phyloP scores from a whole-genome alignment of 2,329 filamentous ascomycete species.

The Nemania abortiva region DNA sequence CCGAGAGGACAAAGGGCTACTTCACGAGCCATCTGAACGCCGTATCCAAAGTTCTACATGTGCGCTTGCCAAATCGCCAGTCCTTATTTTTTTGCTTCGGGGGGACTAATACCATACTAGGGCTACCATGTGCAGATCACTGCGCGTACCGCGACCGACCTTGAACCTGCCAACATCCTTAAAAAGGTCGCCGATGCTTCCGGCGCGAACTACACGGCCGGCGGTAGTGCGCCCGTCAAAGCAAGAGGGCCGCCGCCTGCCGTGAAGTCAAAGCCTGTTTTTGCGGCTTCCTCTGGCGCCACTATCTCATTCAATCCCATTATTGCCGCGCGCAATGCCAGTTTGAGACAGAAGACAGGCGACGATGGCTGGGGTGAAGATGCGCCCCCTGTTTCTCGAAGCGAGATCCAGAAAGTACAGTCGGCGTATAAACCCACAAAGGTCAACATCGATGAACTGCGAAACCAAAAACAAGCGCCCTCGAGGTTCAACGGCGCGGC shows the following conservation, averaged over 20 bases:
- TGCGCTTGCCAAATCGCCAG: conserved; percentile 30
- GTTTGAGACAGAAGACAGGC: conserved; percentile 67
- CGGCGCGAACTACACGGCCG: conserved; percentile 90
- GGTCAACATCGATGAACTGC: conserved; percentile 90
- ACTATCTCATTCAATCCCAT: conserved; percentile 74
- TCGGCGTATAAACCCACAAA: conserved; percentile 95
- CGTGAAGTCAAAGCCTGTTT: conserved; percentile 89
- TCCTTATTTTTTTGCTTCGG: conserved; percentile 2
- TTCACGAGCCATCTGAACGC: conserved; percentile 94
- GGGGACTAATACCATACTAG: conserved; percentile 53
- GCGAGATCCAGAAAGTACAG: conserved; percentile 89
- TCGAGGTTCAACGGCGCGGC: conserved; percentile 68
- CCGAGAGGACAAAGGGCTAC: conserved; percentile 98
- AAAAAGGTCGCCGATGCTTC: conserved; percentile 96
- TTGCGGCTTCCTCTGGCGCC: conserved; percentile 77
- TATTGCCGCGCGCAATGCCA: conserved; percentile 72
- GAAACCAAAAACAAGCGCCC: conserved; percentile 76
- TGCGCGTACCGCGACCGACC: conserved; percentile 88
- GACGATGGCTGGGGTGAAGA: conserved; percentile 95
- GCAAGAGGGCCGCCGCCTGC: conserved; percentile 72
- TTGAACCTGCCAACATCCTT: conserved; percentile 88
- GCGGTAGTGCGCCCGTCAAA: conserved; percentile 66
- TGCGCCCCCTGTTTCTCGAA: conserved; percentile 89
- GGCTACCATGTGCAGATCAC: conserved; percentile 99
- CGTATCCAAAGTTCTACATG: conserved; percentile 89